Conservation (phyloP, 192 early-diverging fungal species). For the Coemansia sp. region DNA sequence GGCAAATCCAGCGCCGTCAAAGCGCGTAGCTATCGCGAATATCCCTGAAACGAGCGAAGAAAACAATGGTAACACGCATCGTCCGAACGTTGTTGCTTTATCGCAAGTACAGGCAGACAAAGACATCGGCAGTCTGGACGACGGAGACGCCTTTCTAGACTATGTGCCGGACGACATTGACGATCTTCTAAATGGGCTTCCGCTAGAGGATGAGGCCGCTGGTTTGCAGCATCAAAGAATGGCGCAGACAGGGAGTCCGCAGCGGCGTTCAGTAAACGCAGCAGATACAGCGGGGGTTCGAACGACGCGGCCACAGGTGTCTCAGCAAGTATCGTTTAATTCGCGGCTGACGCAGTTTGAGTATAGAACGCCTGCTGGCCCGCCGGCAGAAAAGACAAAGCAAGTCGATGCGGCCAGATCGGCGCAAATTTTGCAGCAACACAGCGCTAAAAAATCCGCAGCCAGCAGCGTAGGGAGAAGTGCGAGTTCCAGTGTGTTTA, state of each 20-base stretch:
- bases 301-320: neutral
- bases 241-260: neutral
- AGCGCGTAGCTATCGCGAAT: neutral
- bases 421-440: neutral
- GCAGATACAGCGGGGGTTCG: too few species aligned
- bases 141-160: neutral
- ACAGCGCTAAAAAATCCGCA: neutral
- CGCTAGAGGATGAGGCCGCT: neutral
- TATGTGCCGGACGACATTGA: neutral
- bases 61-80: neutral
- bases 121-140: neutral
- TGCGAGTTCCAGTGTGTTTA: neutral
- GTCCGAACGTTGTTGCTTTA: neutral
- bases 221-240: neutral
- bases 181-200: slow-evolving; percentile 1
- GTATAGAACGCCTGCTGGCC: neutral
- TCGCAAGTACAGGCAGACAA: neutral
- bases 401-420: neutral
- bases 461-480: neutral
- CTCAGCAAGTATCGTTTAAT: neutral
- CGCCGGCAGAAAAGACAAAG: neutral
- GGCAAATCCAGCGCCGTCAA: slow-evolving; percentile 1
- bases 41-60: neutral
- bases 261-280: too few species aligned
- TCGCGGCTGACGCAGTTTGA: neutral